A percentile compares a stretch with the other conserved stretches of the same genome.
Conservation (phyloP, 2,329 filamentous ascomycete species). For the Apiospora phragmitis region DNA sequence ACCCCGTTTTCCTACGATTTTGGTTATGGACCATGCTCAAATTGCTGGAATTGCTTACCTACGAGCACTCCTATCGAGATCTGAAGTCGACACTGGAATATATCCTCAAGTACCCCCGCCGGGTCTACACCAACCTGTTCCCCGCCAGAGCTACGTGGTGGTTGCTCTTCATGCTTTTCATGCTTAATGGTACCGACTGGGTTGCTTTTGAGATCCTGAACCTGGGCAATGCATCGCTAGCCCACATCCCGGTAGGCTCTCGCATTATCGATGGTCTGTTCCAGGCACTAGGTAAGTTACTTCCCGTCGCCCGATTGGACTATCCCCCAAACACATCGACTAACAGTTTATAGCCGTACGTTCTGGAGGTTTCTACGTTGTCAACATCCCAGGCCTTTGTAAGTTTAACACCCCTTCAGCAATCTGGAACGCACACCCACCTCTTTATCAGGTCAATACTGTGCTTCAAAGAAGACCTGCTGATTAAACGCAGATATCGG, state of each 20-base stretch:
- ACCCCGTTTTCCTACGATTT: conserved; percentile 49
- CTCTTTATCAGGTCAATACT: not conserved
- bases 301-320: not conserved
- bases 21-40: conserved; percentile 46
- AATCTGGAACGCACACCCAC: not conserved
- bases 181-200: conserved; percentile 45
- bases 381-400: conserved; percentile 45
- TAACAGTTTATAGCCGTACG: conserved; percentile 38
- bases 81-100: conserved; percentile 37
- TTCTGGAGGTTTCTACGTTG: conserved; percentile 55
- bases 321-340: not conserved
- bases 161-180: conserved; percentile 46
- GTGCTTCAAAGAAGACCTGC: not conserved
- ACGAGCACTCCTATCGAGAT: conserved; percentile 28
- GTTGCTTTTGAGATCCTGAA: conserved; percentile 53
- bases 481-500: conserved; percentile 43
- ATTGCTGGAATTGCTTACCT: conserved; percentile 23
- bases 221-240: conserved; percentile 48
- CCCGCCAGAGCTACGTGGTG: conserved; percentile 54
- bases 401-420: not conserved
- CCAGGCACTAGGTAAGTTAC: conserved; percentile 42
- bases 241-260: conserved; percentile 42
- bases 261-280: conserved; percentile 55
- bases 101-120: conserved; percentile 38
- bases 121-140: conserved; percentile 51